A percentile compares a stretch with the other conserved stretches of the same genome.
phyloP scores from a whole-genome alignment of 371 early-diverging fungal genomes.

The Paraphysoderma sedebokerense region DNA sequence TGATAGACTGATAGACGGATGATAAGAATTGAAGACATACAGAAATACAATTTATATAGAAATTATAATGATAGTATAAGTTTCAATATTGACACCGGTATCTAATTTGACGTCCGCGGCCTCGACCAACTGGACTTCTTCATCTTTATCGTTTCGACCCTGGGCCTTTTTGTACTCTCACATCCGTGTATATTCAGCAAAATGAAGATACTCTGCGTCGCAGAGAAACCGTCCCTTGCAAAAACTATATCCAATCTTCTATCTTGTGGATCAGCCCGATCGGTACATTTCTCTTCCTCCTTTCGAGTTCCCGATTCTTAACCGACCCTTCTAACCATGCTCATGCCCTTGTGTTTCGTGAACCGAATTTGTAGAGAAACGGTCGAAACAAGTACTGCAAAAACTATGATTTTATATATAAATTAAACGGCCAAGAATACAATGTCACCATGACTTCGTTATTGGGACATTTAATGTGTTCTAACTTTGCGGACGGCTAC shows the following conservation, averaged over 20 bases:
- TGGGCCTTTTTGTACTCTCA: too few relatives aligned
- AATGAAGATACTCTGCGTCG: constrained; percentile 78
- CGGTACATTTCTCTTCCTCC: constrained; percentile 12
- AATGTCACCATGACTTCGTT: constrained; percentile 75
- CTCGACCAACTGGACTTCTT: too few relatives aligned
- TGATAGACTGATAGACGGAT: too few relatives aligned
- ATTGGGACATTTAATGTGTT: constrained; percentile 52
- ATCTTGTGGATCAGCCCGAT: constrained; percentile 20
- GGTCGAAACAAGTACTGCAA: constrained; percentile 45
- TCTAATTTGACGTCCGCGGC: too few relatives aligned
- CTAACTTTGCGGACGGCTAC: constrained; percentile 42
- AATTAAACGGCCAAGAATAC: constrained; percentile 26
- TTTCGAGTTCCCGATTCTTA: not conserved
- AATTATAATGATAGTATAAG: too few relatives aligned
- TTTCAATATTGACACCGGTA: too few relatives aligned
- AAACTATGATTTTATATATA: constrained; percentile 60
- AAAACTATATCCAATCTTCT: constrained; percentile 75
- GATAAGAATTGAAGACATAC: too few relatives aligned
- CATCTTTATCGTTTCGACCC: too few relatives aligned
- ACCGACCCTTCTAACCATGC: not conserved
- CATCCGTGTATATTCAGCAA: not conserved
- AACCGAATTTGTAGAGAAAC: constrained; percentile 24
- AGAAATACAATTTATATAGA: too few relatives aligned
- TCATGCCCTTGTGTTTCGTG: too few relatives aligned
- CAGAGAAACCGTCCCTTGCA: constrained; percentile 97